phyloP scores from a whole-genome alignment of 75 land plant species.

The Cryptomeria japonica region DNA sequence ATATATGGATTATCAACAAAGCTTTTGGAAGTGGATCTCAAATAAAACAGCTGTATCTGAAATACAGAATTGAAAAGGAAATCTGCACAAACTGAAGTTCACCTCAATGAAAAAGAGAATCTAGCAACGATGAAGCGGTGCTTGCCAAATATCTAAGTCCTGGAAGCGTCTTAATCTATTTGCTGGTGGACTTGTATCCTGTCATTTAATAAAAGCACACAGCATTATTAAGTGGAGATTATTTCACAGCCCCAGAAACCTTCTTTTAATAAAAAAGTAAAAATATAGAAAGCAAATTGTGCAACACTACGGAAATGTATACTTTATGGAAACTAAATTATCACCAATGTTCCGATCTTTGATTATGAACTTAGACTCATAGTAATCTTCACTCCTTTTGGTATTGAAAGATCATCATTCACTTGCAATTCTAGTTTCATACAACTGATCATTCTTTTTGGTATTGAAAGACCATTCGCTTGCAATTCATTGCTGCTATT shows the following conservation, averaged over 20 bases:
- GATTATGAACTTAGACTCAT: not conserved
- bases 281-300: not conserved
- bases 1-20: not conserved
- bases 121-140: slow-evolving; percentile 11
- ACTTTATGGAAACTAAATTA: not conserved
- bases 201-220: not conserved
- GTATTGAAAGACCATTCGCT: no score
- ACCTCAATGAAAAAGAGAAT: not conserved
- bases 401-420: not conserved
- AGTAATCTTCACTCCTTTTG: not conserved
- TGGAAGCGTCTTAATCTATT: not conserved
- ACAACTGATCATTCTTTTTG: no score
- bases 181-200: slow-evolving; percentile 6
- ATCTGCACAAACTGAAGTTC: not conserved
- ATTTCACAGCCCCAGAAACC: not conserved
- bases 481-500: not conserved
- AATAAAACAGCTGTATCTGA: not conserved
- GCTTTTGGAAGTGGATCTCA: not conserved
- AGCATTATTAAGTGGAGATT: not conserved
- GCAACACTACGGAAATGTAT: no score
- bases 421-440: not conserved
- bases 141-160: slow-evolving; percentile 2
- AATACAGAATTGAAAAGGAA: not conserved
- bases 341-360: not conserved
- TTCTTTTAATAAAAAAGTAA: not conserved